Evolutionary conservation across 768 basidiomycete genomes (phyloP).

Genomic region (Suillus fuscotomentosus): DNA sequence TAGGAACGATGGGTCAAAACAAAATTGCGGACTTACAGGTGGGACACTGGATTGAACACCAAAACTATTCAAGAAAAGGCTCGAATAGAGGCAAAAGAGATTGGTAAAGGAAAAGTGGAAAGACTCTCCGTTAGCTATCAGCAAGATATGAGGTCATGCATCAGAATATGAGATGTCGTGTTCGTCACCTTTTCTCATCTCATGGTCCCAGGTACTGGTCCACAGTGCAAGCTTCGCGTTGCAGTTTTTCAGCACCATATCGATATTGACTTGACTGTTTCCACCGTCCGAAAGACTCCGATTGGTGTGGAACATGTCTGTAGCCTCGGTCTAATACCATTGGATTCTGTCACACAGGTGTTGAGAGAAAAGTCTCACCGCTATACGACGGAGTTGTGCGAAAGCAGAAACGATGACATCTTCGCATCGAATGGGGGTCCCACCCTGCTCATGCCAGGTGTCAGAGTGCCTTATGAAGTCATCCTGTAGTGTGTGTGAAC

Average conservation of each 20-base stretch:
- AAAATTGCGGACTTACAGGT: conserved; percentile 41
- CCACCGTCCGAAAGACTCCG: conserved; percentile 41
- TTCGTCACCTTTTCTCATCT: conserved; percentile 65
- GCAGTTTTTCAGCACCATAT: conserved; percentile 67
- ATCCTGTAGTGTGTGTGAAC: conserved; percentile 37
- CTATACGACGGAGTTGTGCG: conserved; percentile 73
- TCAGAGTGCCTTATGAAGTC: conserved; percentile 69
- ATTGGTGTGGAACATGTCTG: conserved; percentile 65
- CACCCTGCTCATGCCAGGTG: conserved; percentile 69
- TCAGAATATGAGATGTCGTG: background rate
- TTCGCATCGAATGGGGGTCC: conserved; percentile 58
- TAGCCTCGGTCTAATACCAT: conserved; percentile 59
- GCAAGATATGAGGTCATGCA: conserved; percentile 9
- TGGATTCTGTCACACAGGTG: background rate
- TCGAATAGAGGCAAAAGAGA: conserved; percentile 75
- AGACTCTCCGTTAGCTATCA: conserved; percentile 62
- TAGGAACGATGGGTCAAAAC: background rate
- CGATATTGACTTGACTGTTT: conserved; percentile 69
- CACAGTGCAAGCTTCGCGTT: conserved; percentile 73
- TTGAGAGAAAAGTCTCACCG: conserved; percentile 44
- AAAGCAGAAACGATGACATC: conserved; percentile 81
- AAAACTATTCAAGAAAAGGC: conserved; percentile 83
- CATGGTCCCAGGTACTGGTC: conserved; percentile 68
- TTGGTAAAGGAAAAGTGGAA: conserved; percentile 77
- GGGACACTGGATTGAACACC: conserved; percentile 66